Conservation (phyloP, 164 flowering plant species). For the Protea cynaroides region DNA sequence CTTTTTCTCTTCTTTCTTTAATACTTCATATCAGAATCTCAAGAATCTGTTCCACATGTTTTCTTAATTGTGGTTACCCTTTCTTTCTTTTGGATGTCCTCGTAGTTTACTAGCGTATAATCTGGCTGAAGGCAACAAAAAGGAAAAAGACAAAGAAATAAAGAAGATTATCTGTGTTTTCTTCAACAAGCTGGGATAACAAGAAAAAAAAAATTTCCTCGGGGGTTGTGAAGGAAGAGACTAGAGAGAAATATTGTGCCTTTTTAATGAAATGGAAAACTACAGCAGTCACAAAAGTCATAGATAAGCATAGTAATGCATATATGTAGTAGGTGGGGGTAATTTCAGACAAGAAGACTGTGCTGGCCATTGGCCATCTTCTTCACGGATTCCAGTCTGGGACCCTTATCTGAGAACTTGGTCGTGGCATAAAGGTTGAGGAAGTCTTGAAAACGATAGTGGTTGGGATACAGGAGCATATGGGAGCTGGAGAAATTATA, state of each 20-base stretch:
- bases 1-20: too few relatives aligned
- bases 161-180: too few relatives aligned
- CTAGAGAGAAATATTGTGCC: too few relatives aligned
- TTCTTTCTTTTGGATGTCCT: neutral
- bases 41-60: neutral
- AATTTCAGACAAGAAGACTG: conserved; percentile 10
- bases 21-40: too few relatives aligned
- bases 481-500: conserved; percentile 55
- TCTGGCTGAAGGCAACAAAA: neutral
- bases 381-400: conserved; percentile 64
- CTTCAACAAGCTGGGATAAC: too few relatives aligned
- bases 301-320: neutral
- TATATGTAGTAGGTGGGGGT: too few relatives aligned
- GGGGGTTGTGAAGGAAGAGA: too few relatives aligned
- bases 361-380: conserved; percentile 30
- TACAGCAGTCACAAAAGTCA: neutral
- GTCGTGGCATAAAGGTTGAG: conserved; percentile 52
- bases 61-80: neutral
- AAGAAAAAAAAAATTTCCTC: too few relatives aligned
- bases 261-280: too few relatives aligned
- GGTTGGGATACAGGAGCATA: conserved; percentile 47
- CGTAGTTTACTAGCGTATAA: neutral
- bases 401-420: conserved; percentile 54
- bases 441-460: conserved; percentile 54
- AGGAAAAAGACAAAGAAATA: too few relatives aligned